Conservation (phyloP, 805 yeast species). For the Ogataea minuta region DNA sequence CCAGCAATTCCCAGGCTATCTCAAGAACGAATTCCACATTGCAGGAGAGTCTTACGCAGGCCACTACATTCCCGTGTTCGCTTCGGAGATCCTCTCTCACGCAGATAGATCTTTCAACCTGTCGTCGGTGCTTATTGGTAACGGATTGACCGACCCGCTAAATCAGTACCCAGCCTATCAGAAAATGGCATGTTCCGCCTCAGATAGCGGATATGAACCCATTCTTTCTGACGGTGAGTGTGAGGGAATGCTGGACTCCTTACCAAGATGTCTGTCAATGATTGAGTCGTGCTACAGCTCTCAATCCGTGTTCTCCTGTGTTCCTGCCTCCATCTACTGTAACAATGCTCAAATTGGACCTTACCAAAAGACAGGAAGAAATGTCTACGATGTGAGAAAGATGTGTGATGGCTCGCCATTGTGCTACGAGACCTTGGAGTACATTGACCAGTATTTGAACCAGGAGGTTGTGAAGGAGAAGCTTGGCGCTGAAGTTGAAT, state of each 20-base stretch:
- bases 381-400: conserved; percentile 63
- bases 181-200: conserved; percentile 90
- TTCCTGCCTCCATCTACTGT: conserved; percentile 63
- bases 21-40: conserved; percentile 61
- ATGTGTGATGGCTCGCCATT: conserved; percentile 49
- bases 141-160: conserved; percentile 86
- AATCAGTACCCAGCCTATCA: conserved; percentile 75
- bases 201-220: conserved; percentile 72
- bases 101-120: conserved; percentile 60
- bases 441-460: conserved; percentile 52
- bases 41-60: conserved; percentile 88
- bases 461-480: conserved; percentile 50
- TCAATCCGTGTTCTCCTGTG: conserved; percentile 56
- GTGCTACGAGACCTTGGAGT: conserved; percentile 52
- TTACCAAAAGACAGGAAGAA: conserved; percentile 54
- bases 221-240: conserved; percentile 72
- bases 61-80: conserved; percentile 73
- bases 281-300: conserved; percentile 65
- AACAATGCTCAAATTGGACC: conserved; percentile 62
- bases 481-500: conserved; percentile 54
- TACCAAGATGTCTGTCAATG: conserved; percentile 63
- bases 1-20: conserved; percentile 74
- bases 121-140: conserved; percentile 83
- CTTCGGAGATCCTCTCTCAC: conserved; percentile 53
- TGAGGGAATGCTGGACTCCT: conserved; percentile 55